Conservation (phyloP, 768 basidiomycete genomes). For the Macrolepiota dolichaula region DNA sequence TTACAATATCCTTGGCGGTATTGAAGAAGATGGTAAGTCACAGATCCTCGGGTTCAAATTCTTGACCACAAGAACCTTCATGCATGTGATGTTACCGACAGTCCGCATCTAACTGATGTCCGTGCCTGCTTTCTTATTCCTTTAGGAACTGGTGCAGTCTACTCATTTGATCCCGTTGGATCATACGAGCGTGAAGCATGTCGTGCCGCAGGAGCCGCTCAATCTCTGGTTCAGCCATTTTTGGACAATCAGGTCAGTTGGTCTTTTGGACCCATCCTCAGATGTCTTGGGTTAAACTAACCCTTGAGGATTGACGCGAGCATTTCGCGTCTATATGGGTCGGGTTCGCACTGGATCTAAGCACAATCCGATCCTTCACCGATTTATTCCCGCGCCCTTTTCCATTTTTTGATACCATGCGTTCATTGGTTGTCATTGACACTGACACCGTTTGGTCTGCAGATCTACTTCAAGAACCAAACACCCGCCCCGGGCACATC, state of each 20-base stretch:
- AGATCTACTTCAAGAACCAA: conserved; percentile 99
- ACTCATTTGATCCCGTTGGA: conserved; percentile 99
- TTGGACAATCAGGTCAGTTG: conserved; percentile 91
- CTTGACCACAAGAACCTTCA: conserved; percentile 9
- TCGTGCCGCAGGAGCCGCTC: conserved; percentile 95
- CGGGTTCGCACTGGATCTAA: conserved; percentile 15
- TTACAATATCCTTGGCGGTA: conserved; percentile 93
- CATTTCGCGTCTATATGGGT: conserved; percentile 8
- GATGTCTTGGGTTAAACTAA: conserved; percentile 17
- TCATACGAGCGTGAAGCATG: conserved; percentile 97
- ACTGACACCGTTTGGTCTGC: conserved; percentile 20
- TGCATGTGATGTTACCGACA: conserved; percentile 7
- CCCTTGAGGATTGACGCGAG: conserved; percentile 5
- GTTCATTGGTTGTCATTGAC: conserved; percentile 11
- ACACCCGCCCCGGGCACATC: conserved; percentile 63
- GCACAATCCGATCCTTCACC: conserved; percentile 41
- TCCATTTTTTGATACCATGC: conserved; percentile 19
- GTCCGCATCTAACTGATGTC: conserved; percentile 14
- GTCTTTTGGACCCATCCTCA: conserved; percentile 15
- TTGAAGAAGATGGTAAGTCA: conserved; percentile 89
- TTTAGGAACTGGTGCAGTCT: conserved; percentile 91
- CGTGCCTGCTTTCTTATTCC: conserved; percentile 17
- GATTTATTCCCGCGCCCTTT: conserved; percentile 38
- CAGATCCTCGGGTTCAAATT: conserved; percentile 15
- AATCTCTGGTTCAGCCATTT: conserved; percentile 93